These are phyloP conservation scores for Trametes villosa DNA, from an alignment of 768 basidiomycete genomes.

Conservation along the genomic window DNA sequence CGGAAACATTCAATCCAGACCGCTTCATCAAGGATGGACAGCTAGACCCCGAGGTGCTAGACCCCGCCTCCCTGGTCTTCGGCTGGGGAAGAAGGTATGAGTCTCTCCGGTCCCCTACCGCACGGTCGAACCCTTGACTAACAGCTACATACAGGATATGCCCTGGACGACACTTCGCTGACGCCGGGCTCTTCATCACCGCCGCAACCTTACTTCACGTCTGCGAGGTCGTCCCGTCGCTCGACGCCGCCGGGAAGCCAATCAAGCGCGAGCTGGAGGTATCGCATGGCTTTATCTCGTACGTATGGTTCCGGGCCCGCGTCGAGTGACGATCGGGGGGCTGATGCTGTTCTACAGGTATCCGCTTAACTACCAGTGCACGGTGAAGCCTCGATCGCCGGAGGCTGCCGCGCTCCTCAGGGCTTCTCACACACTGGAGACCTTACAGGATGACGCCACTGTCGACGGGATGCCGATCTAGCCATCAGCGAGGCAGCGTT, in stretches of 20 bases:
- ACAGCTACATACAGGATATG: conserved; percentile 13
- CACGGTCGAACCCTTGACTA: neutral
- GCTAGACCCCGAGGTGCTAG: conserved; percentile 64
- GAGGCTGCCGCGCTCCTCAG: neutral
- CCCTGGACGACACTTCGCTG: conserved; percentile 22
- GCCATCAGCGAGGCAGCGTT: neutral
- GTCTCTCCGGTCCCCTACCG: neutral
- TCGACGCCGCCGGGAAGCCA: conserved; percentile 11
- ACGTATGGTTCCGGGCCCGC: too few species aligned
- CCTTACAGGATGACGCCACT: neutral
- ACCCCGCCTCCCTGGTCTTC: conserved; percentile 26
- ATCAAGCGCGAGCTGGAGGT: neutral
- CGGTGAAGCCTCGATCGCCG: neutral
- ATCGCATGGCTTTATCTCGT: conserved; percentile 10
- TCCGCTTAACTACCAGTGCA: neutral
- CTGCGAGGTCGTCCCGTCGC: conserved; percentile 22
- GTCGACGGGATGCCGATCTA: neutral
- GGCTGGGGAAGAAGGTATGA: conserved; percentile 30
- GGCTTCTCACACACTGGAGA: neutral
- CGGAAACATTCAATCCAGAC: conserved; percentile 82
- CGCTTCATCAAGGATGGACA: conserved; percentile 54
- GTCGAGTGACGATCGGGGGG: neutral
- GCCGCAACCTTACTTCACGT: conserved; percentile 20
- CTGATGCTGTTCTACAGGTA: neutral
- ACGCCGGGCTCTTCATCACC: conserved; percentile 18